phyloP scores from a whole-genome alignment of 2,329 filamentous ascomycete genomes.

The Penicillium sp. region DNA sequence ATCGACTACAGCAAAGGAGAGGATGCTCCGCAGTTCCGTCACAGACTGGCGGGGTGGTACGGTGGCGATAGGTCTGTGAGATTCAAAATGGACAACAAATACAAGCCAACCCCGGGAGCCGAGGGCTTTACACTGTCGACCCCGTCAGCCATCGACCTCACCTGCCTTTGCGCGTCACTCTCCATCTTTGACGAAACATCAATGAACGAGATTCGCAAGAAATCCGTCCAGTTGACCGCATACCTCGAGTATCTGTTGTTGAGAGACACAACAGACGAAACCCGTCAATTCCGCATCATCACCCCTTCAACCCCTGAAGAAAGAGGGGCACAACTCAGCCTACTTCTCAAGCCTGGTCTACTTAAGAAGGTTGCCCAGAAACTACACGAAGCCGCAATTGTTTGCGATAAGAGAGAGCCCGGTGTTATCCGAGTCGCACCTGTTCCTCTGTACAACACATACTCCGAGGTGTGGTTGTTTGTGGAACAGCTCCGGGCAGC shows the following conservation, averaged over 20 bases:
- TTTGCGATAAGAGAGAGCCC: slow-evolving; percentile 82
- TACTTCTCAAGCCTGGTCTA: slow-evolving; percentile 71
- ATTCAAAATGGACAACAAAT: slow-evolving; percentile 82
- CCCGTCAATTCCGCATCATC: slow-evolving; percentile 62
- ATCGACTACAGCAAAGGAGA: slow-evolving; percentile 46
- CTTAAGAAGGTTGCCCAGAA: slow-evolving; percentile 69
- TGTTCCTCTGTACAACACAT: slow-evolving; percentile 80
- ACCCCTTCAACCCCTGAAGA: slow-evolving; percentile 70
- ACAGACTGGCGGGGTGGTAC: slow-evolving; percentile 81
- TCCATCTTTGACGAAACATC: slow-evolving; percentile 74
- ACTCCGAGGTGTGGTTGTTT: slow-evolving; percentile 71
- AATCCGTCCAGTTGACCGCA: slow-evolving; percentile 72
- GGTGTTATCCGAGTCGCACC: slow-evolving; percentile 83
- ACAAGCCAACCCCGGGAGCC: slow-evolving; percentile 77
- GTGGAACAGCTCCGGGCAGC: slow-evolving; percentile 40
- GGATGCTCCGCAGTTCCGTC: slow-evolving; percentile 59
- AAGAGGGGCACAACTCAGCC: slow-evolving; percentile 77
- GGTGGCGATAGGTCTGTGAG: slow-evolving; percentile 74
- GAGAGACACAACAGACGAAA: slow-evolving; percentile 39
- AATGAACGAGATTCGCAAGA: slow-evolving; percentile 69
- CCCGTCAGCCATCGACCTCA: slow-evolving; percentile 76
- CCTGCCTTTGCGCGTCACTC: slow-evolving; percentile 71
- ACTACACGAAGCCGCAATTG: slow-evolving; percentile 71
- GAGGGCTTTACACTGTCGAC: slow-evolving; percentile 82
- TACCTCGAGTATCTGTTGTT: slow-evolving; percentile 73